These are phyloP conservation scores for Stramenopiles sp. DNA, from an alignment of 352 stramenopile genomes.

Conservation along the genomic window DNA sequence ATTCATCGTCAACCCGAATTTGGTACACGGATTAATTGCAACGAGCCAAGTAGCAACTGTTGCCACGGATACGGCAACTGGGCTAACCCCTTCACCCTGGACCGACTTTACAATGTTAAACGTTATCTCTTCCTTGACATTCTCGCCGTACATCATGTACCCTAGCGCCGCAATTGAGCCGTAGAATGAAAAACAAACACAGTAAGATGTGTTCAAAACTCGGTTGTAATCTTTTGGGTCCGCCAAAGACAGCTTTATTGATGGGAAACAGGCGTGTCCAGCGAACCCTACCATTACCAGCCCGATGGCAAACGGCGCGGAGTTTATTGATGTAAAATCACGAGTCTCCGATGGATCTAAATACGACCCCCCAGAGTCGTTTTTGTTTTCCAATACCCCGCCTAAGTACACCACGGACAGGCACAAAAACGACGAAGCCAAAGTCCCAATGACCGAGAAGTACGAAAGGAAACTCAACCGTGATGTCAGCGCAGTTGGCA, in stretches of 20 bases:
- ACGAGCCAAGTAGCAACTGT: constrained; percentile 49
- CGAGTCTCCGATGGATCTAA: background rate
- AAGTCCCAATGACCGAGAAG: constrained; percentile 51
- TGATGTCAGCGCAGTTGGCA: constrained; percentile 52
- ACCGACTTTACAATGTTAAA: constrained; percentile 23
- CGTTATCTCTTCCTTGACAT: constrained; percentile 46
- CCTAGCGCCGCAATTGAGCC: constrained; percentile 42
- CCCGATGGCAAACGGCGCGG: constrained; percentile 47
- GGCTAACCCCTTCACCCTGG: background rate
- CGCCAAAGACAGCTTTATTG: constrained; percentile 55
- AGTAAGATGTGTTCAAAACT: constrained; percentile 46
- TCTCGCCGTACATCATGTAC: constrained; percentile 52
- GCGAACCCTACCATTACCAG: constrained; percentile 61
- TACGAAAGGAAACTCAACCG: constrained; percentile 53
- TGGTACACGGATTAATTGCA: constrained; percentile 58
- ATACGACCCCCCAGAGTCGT: background rate
- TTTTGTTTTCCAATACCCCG: background rate
- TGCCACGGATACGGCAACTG: constrained; percentile 29
- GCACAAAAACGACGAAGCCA: constrained; percentile 54
- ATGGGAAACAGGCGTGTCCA: constrained; percentile 59
- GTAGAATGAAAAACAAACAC: constrained; percentile 45
- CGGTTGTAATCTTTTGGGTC: constrained; percentile 37
- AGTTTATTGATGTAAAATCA: constrained; percentile 19
- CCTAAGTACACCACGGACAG: constrained; percentile 49
- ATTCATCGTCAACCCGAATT: constrained; percentile 57